Evolutionary conservation across 495 filamentous ascomycete genomes (phyloP), one percentile per base, ranked within the genome.

Genomic region (Podospora tetraspora): DNA sequence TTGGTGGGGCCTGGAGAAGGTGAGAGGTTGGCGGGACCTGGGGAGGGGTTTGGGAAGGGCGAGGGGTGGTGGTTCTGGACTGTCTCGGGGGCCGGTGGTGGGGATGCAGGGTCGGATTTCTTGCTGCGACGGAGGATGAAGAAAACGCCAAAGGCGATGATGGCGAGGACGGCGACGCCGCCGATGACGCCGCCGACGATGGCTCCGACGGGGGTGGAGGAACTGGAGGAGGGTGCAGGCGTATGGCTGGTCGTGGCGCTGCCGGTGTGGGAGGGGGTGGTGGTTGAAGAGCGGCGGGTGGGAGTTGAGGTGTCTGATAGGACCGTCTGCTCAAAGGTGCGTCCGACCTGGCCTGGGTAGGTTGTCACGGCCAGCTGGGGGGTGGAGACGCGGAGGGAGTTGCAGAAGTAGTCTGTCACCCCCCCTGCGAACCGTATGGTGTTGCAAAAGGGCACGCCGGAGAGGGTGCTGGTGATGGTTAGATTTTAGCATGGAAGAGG

Each of bases 151-250:
- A 83, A 63, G 8, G 71, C 77, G 64, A 79, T 71, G n/a, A 84
- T 71, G 8, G 74, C 77, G n/a, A 82, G 68, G 23, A 73, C 79
- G 11, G 69, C 83, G 30, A 84, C 73, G 23, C 82, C 84, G 34
- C 84, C 84, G 8, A 85, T 76, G 25, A 80, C 80, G 52, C 84
- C 84, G 13, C 84, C 84, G 10, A 79, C 80, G 57, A 86, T 82
- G 61, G 82, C 77, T 19, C 79, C 80, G 23, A 79, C 66, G 25
- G 75, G 76, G 1, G 74, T 76, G n/a, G 73, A 72, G 3, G 77
- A 78, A 0, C 58, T 32, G 22, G 68, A n/a, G 24, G 43, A 29
- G 21, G 66, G 23, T 9, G 3, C 58, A 21, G 65, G 22, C n/a
- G 67, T 29, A 4, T n/a, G 16, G 3, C 19, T 52, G 19, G 43